Evolutionary conservation across 2,329 filamentous ascomycete species (phyloP), one percentile per base, ranked within the genome.

Genomic region (Exophiala spinifera): DNA sequence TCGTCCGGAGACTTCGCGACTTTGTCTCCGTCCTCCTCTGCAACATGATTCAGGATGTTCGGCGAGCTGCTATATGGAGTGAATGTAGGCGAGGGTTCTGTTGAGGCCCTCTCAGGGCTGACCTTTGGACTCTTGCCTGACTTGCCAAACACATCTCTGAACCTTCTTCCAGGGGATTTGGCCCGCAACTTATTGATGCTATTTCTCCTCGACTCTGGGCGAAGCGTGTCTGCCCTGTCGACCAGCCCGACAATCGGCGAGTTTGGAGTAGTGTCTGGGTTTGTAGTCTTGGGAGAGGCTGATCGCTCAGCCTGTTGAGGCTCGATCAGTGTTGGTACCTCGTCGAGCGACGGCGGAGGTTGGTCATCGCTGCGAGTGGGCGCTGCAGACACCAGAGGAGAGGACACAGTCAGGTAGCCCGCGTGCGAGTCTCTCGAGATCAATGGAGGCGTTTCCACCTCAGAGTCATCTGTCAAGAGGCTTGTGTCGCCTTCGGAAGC

Each of bases 321-420:
- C 17, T 62, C 54, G 3, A 57, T 31, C 39, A 60, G 40, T n/a
- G 56, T 54, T 11, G 62, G 59, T 15, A 60, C 52, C 10, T 48
- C 48, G 36, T 52, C 49, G 10, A 55, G 34, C 7, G 46, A 53
- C 5, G 31, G 31, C 3, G 21, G 25, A 25, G 4, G 57, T 59
- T 70, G 65, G 31, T 65, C 63, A 55, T 76, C 75, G 17, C 72
- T 66, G n/a, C 46, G 48, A 3, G 53, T 40, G 47, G 76, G 75
- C 46, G 76, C 75, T 46, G 81, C 79, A 64, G 85, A 83, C 47
- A 88, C 79, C 55, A 86, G 71, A 28, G 86, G 83, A 19, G 86
- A 88, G 25, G 85, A 87, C 31, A 83, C 82, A 46, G 86, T 88
- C 56, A 87, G 75, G 68, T 87, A 83, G 59, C 83, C 84, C 65